phyloP scores from a whole-genome alignment of 768 basidiomycete genomes.

The Neoboletus brunneissimus region DNA sequence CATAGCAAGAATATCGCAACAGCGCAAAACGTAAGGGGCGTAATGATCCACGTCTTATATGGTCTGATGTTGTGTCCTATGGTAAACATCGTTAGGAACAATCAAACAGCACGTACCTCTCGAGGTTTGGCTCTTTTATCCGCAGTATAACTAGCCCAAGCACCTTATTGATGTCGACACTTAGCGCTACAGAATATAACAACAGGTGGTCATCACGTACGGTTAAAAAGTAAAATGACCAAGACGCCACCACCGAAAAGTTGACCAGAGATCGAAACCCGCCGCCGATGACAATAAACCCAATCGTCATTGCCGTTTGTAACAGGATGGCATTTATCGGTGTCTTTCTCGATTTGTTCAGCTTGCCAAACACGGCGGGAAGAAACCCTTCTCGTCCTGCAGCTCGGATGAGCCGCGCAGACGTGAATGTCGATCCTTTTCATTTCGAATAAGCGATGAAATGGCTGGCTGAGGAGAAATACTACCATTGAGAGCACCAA shows the following conservation, averaged over 20 bases:
- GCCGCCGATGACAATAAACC: slow-evolving; percentile 82
- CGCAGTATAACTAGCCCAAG: slow-evolving; percentile 85
- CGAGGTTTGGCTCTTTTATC: slow-evolving; percentile 85
- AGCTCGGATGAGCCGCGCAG: slow-evolving; percentile 82
- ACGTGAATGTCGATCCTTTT: slow-evolving; percentile 67
- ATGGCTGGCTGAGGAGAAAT: slow-evolving; percentile 4
- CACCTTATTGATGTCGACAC: slow-evolving; percentile 46
- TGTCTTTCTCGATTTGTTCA: slow-evolving; percentile 74
- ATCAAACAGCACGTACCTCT: slow-evolving; percentile 47
- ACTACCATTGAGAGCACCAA: slow-evolving; percentile 88
- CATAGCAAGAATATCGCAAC: slow-evolving; percentile 63
- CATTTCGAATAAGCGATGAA: slow-evolving; percentile 4
- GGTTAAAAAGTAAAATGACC: slow-evolving; percentile 86
- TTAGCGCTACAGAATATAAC: background rate
- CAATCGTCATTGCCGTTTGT: slow-evolving; percentile 68
- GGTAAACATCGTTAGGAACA: background rate
- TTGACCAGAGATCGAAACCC: slow-evolving; percentile 88
- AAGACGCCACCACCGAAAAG: slow-evolving; percentile 83
- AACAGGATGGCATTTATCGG: slow-evolving; percentile 86
- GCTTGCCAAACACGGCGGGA: slow-evolving; percentile 75
- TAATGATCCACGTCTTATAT: slow-evolving; percentile 89
- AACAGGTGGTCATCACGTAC: slow-evolving; percentile 39
- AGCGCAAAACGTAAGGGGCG: slow-evolving; percentile 85
- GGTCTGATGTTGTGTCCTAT: slow-evolving; percentile 49
- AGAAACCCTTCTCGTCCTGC: slow-evolving; percentile 88